Base-by-base conservation (phyloP, 2,329 filamentous ascomycete genomes). In the Colletotrichum orbiculare region DNA sequence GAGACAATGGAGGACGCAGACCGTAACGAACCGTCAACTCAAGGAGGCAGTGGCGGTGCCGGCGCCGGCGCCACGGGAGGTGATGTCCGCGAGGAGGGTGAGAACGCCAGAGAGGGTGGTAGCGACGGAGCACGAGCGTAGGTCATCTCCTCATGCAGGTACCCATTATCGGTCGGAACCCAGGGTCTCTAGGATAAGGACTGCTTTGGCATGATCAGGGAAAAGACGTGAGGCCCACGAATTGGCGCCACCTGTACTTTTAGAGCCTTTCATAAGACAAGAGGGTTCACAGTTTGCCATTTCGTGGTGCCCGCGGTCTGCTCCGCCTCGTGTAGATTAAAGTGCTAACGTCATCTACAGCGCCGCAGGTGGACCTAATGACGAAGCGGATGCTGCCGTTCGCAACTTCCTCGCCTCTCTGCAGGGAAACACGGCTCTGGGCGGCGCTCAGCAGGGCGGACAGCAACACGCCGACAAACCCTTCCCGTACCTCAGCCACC, bases 61-160 rank as follows among this genome's bases (percentile, higher is more conserved):
- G 94, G 94, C 39, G 82, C 92, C 60, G 94, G 87, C 78, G 94
- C 94, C 57, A 97, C 94, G 3, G 95, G 95, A 61, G 95, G 94
- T 69, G 95, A 99, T 76, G 82, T 97, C 71, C 88, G 94, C 78
- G 90, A 96, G 78, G 96, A 98, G 78, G 96, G 96, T 64, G 89
- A 93, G 77, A 89, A 88, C 71, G 89, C 95, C 69, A 87, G 96
- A 81, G 94, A 97, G 79, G 96, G 95, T 66, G 96, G 96, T 76
- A 93, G 93, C 72, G 96, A 98, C 81, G 96, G 96, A 75, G 96
- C 93, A 82, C 89, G 96, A 97, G 96, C 95, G 96, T 99, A 98
- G 95, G 96, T 99, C 46, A 11, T 45, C 50, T 64, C 50, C 64
- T 54, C 15, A 59, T 64, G 64, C 64, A 66, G 59, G 43, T 50